Conservation (phyloP, 768 basidiomycete genomes). For the Phlebiopsis flavidoalba region DNA sequence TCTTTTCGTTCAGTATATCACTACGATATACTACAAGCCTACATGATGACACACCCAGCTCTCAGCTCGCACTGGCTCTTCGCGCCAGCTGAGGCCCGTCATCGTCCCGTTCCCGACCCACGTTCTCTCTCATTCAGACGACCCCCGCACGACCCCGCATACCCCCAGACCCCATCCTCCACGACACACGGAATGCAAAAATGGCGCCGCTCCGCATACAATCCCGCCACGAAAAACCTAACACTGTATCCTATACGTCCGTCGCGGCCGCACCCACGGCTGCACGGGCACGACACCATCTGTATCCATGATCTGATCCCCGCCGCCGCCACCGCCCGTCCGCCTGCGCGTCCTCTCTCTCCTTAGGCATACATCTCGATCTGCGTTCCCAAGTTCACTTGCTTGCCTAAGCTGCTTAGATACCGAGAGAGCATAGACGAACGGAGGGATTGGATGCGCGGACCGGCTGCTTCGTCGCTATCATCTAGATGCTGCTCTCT, state of each 20-base stretch:
- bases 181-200: neutral
- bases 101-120: neutral
- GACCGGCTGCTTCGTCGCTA: neutral
- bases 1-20: conserved; percentile 72
- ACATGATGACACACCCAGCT: conserved; percentile 27
- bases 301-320: conserved; percentile 5
- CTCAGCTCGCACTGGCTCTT: neutral
- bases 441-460: neutral
- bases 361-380: neutral
- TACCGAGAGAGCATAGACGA: neutral
- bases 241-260: conserved; percentile 3
- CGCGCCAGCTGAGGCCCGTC: neutral
- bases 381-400: neutral
- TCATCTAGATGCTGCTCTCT: neutral
- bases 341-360: neutral
- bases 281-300: neutral
- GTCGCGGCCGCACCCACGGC: too few species aligned
- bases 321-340: neutral
- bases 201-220: neutral
- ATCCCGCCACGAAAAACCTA: neutral
- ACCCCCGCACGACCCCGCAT: neutral
- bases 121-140: neutral
- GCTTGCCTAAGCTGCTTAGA: neutral
- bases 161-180: neutral
- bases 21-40: conserved; percentile 80